phyloP scores from a whole-genome alignment of 768 basidiomycete genomes.

The Omphalotus guepiniiformis region DNA sequence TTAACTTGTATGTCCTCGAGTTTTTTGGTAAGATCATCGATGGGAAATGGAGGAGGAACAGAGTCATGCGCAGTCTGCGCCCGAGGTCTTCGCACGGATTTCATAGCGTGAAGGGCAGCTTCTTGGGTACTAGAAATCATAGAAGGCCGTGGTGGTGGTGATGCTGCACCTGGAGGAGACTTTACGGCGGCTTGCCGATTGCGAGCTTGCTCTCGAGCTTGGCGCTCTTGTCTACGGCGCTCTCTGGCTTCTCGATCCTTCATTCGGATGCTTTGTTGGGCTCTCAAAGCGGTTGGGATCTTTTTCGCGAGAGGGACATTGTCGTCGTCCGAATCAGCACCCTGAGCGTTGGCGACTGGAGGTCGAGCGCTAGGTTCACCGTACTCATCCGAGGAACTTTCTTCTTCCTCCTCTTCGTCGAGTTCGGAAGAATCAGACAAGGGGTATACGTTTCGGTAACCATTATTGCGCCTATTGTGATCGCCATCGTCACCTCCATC shows the following conservation, averaged over 20 bases:
- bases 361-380: slow-evolving; percentile 21
- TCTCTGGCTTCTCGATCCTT: slow-evolving; percentile 69
- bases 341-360: background rate
- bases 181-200: slow-evolving; percentile 3
- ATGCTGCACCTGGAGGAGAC: background rate
- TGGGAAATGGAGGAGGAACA: slow-evolving; percentile 36
- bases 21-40: slow-evolving; percentile 57
- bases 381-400: slow-evolving; percentile 26
- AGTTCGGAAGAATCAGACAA: slow-evolving; percentile 36
- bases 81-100: slow-evolving; percentile 32
- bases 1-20: slow-evolving; percentile 47
- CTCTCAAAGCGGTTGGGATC: slow-evolving; percentile 78
- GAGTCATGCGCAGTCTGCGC: slow-evolving; percentile 42
- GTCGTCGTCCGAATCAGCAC: slow-evolving; percentile 45
- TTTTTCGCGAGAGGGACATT: slow-evolving; percentile 80
- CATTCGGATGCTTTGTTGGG: slow-evolving; percentile 74
- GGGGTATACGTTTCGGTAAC: background rate
- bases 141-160: slow-evolving; percentile 17
- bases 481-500: slow-evolving; percentile 34
- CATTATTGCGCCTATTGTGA: slow-evolving; percentile 19
- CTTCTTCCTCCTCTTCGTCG: slow-evolving; percentile 31
- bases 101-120: slow-evolving; percentile 32
- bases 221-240: slow-evolving; percentile 48
- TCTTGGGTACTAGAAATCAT: slow-evolving; percentile 32
- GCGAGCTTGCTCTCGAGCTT: slow-evolving; percentile 18